These are phyloP conservation scores for Colletotrichum musae DNA, from an alignment of 2,329 filamentous ascomycete genomes.

Conservation along the genomic window DNA sequence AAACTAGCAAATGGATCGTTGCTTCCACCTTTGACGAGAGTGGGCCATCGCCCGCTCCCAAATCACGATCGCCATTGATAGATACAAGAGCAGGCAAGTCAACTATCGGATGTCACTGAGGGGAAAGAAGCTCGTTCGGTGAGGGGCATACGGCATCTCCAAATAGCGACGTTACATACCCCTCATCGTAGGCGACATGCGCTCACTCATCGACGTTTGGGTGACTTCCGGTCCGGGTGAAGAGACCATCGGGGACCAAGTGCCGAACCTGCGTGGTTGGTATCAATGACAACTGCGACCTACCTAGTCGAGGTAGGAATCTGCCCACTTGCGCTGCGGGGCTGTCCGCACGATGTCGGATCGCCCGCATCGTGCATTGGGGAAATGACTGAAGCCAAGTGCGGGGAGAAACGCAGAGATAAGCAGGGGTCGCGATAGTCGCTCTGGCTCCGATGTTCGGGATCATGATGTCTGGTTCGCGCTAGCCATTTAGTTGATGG, in stretches of 20 bases:
- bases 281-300: not conserved
- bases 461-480: not conserved
- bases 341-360: not conserved
- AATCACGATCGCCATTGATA: not conserved
- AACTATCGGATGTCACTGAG: not conserved
- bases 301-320: slow-evolving; percentile 22
- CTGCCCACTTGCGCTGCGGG: slow-evolving; percentile 9
- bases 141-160: slow-evolving; percentile 9
- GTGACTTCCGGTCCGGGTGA: not conserved
- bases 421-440: slow-evolving; percentile 32
- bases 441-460: slow-evolving; percentile 17
- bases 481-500: not conserved
- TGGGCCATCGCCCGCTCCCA: not conserved
- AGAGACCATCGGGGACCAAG: not conserved
- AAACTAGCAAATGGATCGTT: slow-evolving; percentile 15
- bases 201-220: not conserved
- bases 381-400: not conserved
- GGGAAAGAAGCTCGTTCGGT: not conserved
- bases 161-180: slow-evolving; percentile 37
- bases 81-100: not conserved
- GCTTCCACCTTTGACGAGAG: not conserved
- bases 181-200: not conserved
- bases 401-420: slow-evolving; percentile 23
- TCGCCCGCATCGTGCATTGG: slow-evolving; percentile 7
- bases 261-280: not conserved